phyloP scores from a whole-genome alignment of 352 stramenopile genomes.

The Phytophthora niederhauseri region DNA sequence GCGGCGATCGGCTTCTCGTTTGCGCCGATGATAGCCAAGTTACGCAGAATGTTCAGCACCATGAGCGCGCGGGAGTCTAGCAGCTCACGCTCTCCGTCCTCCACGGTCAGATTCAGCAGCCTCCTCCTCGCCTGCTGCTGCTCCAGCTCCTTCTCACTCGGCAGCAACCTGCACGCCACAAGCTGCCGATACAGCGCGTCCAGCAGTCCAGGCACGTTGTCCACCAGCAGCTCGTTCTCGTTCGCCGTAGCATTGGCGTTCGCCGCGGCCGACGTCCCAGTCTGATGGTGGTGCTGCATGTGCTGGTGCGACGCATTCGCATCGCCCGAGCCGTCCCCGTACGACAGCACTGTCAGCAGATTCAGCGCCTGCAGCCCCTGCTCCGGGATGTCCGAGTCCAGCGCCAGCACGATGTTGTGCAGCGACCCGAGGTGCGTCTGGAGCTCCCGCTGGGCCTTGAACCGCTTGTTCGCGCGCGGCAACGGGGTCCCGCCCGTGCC shows the following conservation, averaged over 20 bases:
- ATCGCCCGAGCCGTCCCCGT: background rate
- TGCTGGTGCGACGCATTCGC: constrained; percentile 16
- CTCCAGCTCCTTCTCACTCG: constrained; percentile 31
- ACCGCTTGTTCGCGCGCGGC: constrained; percentile 61
- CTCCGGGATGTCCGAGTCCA: constrained; percentile 65
- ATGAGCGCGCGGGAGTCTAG: constrained; percentile 57
- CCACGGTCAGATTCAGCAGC: constrained; percentile 53
- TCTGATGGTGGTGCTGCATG: constrained; percentile 31
- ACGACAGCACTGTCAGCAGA: constrained; percentile 16
- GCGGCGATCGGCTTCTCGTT: constrained; percentile 72
- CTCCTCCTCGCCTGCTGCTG: constrained; percentile 28
- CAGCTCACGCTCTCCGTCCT: constrained; percentile 57
- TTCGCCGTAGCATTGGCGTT: constrained; percentile 38
- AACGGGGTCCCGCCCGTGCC: constrained; percentile 63
- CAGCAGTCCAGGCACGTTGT: constrained; percentile 72
- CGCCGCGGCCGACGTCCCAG: constrained; percentile 2
- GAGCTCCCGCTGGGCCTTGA: constrained; percentile 64
- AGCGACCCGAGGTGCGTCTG: constrained; percentile 58
- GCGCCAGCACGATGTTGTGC: constrained; percentile 70
- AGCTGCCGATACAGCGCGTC: constrained; percentile 81
- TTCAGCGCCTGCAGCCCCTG: constrained; percentile 70
- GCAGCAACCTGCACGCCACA: constrained; percentile 54
- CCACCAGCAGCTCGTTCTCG: constrained; percentile 67
- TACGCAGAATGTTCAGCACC: constrained; percentile 82
- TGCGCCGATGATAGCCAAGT: constrained; percentile 70